Base-by-base conservation (phyloP, 768 basidiomycete genomes). In the Terana coerulea region DNA sequence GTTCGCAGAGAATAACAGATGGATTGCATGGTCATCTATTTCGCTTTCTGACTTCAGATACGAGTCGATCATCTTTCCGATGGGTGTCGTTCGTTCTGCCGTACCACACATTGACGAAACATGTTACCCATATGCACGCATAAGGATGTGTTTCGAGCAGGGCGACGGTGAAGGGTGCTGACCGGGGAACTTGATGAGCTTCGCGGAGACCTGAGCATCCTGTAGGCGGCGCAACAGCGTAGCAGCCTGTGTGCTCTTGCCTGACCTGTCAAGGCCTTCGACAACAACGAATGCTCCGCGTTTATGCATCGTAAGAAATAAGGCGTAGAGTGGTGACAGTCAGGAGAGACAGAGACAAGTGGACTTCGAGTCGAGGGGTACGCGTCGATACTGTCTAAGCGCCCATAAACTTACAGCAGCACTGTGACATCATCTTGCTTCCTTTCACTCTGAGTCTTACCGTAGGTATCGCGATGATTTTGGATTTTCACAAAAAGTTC, bases 1-100 rank as follows among this genome's bases (percentile, higher is more conserved):
- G 64, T 99, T 99, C 2, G 95, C 97, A 37, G 92, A 86, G 75
- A 99, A 98, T 50, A 99, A 79, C 3, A 98, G 81, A 64, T 98
- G 95, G 43, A 98, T 84, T 1, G 86, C 89, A 54, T 76, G 87
- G 70, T 98, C 94, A 66, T 95, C 93, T 44, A 99, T 76, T 12
- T 98, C 91, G 12, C 87, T 77, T 45, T 89, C 69, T 12, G 88
- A 88, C 41, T 81, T 83, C 49, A 99, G 75, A 67, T 98, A 99
- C 24, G 85, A 78, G 69, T 98, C 87, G 60, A 99, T 98, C 84
- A 94, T 90, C 59, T 84, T 76, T 2, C 95, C 95, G 47, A 92
- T 95, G 2, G 89, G 66, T 1, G 95, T 95, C 4, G 91, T 91
- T 28, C 97, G 79, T 68, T 98, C 95, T 98, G 56, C 28, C 10